Evolutionary conservation across 257 asterid species (phyloP).

Genomic region (Phtheirospermum japonicum): DNA sequence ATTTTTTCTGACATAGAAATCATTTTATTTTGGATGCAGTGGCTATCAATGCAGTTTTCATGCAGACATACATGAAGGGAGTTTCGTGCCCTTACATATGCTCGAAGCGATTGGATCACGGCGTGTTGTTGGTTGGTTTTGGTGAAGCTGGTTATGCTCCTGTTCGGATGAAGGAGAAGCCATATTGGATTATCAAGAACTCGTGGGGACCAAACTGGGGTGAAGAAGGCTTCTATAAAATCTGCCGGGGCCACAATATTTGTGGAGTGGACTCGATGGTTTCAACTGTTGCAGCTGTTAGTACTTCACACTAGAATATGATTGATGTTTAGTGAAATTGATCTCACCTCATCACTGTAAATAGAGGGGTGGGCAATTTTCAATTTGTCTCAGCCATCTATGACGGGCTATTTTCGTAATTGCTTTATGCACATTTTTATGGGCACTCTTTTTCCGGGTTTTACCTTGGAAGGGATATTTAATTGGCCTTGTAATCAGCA

Average conservation of each 20-base stretch:
- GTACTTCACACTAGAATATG: slow-evolving; percentile 26
- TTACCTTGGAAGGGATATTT: too few relatives aligned
- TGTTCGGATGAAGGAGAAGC: slow-evolving; percentile 62
- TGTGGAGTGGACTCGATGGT: slow-evolving; percentile 95
- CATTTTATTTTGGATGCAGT: slow-evolving; percentile 42
- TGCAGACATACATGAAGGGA: slow-evolving; percentile 84
- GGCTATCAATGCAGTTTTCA: slow-evolving; percentile 82
- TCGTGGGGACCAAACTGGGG: slow-evolving; percentile 91
- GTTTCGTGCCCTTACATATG: slow-evolving; percentile 88
- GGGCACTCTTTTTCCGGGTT: too few relatives aligned
- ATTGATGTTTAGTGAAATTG: neutral
- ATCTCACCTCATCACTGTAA: slow-evolving; percentile 7
- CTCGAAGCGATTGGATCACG: slow-evolving; percentile 66
- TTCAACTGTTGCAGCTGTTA: slow-evolving; percentile 78
- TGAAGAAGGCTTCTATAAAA: slow-evolving; percentile 69
- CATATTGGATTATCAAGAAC: slow-evolving; percentile 87
- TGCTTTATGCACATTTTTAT: neutral
- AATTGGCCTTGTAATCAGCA: too few relatives aligned
- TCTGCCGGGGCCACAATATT: slow-evolving; percentile 61
- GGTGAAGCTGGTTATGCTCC: slow-evolving; percentile 68
- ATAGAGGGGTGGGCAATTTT: neutral
- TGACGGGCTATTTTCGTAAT: neutral
- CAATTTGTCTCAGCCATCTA: neutral
- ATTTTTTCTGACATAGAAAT: neutral
- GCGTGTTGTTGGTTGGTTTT: slow-evolving; percentile 75